Conservation (phyloP, 2,329 filamentous ascomycete genomes). For the Chaetomium sp. region DNA sequence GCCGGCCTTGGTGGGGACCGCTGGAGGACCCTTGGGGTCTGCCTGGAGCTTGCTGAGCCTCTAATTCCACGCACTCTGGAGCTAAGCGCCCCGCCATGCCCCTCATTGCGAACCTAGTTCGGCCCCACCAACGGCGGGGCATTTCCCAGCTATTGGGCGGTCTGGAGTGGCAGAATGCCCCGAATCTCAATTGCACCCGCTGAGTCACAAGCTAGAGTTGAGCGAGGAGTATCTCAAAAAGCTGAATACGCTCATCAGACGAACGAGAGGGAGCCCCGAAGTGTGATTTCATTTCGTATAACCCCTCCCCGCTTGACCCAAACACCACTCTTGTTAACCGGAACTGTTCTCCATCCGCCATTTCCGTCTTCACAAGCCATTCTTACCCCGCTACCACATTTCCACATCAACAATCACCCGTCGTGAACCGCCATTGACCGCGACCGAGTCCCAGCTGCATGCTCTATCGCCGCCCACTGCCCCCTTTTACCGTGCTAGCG, state of each 20-base stretch:
- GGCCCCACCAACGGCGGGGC: not conserved
- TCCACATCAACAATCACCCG: not conserved
- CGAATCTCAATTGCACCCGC: not conserved
- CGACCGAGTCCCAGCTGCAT: slow-evolving; percentile 10
- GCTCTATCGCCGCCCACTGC: slow-evolving; percentile 19
- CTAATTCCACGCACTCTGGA: too few species aligned
- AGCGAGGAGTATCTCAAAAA: too few species aligned
- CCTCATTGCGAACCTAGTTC: not conserved
- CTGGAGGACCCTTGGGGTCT: not conserved
- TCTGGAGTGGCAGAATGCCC: slow-evolving; percentile 1
- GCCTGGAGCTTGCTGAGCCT: not conserved
- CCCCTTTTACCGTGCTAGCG: slow-evolving; percentile 11
- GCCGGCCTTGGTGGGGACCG: slow-evolving; percentile 3
- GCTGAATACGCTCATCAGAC: not conserved
- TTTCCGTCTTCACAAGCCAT: not conserved
- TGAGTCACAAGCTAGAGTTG: slow-evolving; percentile 4
- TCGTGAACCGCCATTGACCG: not conserved
- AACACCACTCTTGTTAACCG: too few species aligned
- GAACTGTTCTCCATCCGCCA: too few species aligned
- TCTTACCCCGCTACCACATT: not conserved
- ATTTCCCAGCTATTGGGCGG: not conserved
- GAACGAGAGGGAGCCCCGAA: not conserved
- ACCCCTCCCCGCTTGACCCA: too few species aligned
- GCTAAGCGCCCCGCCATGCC: slow-evolving; percentile 3
- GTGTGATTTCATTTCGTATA: too few species aligned